Percentiles rank a stretch among this genome's conserved stretches.
These are phyloP conservation scores for Delitschia confertaspora DNA, from an alignment of 495 filamentous ascomycete genomes.

Conservation along the genomic window DNA sequence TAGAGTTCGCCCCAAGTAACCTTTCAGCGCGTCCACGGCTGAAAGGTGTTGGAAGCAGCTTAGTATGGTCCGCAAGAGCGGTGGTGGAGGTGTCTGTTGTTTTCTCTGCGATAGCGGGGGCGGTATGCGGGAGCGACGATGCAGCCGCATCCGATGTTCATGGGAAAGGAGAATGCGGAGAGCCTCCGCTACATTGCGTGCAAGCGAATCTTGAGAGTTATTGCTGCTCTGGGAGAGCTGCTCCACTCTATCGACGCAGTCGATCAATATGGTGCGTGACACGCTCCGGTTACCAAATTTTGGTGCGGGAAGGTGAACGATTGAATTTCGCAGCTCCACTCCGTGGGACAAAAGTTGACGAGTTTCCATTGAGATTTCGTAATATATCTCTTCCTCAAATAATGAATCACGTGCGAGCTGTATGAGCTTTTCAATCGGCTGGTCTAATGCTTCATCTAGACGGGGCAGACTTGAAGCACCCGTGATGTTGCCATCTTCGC, in stretches of 20 bases:
- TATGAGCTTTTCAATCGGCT: conserved; percentile 55
- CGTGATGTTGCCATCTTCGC: conserved; percentile 37
- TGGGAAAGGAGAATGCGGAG: conserved; percentile 64
- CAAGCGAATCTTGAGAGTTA: conserved; percentile 30
- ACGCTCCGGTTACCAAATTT: conserved; percentile 29
- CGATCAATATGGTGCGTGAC: conserved; percentile 45
- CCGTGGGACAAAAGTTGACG: conserved; percentile 55
- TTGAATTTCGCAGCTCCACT: conserved; percentile 51
- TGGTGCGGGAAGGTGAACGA: conserved; percentile 37
- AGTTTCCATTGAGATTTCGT: conserved; percentile 78
- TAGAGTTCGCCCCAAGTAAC: conserved; percentile 34
- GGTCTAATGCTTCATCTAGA: conserved; percentile 27
- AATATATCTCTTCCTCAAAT: conserved; percentile 88
- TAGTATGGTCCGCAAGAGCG: conserved; percentile 57
- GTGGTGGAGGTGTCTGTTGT: conserved; percentile 44
- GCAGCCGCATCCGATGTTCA: conserved; percentile 59
- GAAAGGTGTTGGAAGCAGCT: conserved; percentile 53
- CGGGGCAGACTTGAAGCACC: conserved; percentile 45
- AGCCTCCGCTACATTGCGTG: conserved; percentile 49
- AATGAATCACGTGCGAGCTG: conserved; percentile 77
- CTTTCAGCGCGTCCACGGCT: conserved; percentile 37
- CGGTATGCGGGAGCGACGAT: conserved; percentile 52
- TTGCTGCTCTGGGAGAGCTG: conserved; percentile 22
- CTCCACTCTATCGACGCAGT: conserved; percentile 53
- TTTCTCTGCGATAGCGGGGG: conserved; percentile 44